Conservation (phyloP, 148 eudicot genomes). For the Rhododendron mucronatum region DNA sequence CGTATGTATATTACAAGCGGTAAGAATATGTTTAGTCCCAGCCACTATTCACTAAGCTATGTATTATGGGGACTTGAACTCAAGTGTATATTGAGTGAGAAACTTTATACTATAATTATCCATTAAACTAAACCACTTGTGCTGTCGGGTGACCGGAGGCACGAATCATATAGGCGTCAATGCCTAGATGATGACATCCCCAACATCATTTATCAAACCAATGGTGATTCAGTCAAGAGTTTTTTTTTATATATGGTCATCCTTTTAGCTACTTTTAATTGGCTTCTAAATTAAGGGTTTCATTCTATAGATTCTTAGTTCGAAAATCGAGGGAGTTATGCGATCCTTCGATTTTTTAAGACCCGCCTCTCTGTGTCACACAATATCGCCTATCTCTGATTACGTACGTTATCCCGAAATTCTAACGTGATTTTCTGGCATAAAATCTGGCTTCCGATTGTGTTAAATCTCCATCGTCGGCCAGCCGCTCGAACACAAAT, state of each 20-base stretch:
- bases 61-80: not conserved
- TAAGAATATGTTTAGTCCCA: not conserved
- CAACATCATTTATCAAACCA: not conserved
- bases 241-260: no score
- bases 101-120: not conserved
- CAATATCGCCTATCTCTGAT: not conserved
- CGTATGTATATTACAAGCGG: not conserved
- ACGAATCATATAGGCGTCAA: not conserved
- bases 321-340: not conserved
- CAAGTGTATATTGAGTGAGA: not conserved
- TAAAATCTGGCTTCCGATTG: not conserved
- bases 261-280: not conserved
- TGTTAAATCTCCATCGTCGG: not conserved
- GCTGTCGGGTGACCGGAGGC: not conserved
- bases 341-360: not conserved
- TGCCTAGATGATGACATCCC: not conserved
- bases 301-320: not conserved
- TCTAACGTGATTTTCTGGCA: not conserved
- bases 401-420: not conserved
- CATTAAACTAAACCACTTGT: not conserved
- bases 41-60: not conserved
- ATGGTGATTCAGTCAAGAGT: not conserved
- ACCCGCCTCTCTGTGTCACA: not conserved
- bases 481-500: not conserved
- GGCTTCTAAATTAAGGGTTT: not conserved